phyloP scores from a whole-genome alignment of 495 filamentous ascomycete genomes.

The Podospora pseudoanserina region DNA sequence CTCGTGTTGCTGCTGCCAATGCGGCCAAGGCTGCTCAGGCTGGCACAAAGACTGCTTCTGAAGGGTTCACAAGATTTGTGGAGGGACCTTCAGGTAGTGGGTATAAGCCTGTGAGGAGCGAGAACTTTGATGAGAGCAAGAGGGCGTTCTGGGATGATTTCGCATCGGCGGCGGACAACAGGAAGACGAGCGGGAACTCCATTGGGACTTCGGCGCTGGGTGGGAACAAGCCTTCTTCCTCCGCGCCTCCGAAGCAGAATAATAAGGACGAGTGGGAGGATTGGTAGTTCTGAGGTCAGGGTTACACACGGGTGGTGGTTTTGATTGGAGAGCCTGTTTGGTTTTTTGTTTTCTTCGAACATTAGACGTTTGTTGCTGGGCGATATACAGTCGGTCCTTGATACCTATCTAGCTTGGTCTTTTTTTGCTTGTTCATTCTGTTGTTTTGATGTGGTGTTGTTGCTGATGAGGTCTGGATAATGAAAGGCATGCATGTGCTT shows the following conservation, averaged over 20 bases:
- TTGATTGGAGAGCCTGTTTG: background rate
- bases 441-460: background rate
- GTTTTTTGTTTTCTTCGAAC: background rate
- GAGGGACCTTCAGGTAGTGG: slow-evolving; percentile 49
- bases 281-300: slow-evolving; percentile 42
- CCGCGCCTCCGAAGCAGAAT: slow-evolving; percentile 30
- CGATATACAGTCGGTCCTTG: background rate
- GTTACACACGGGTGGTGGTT: background rate
- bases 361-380: background rate
- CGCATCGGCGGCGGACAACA: slow-evolving; percentile 49
- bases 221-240: slow-evolving; percentile 33
- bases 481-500: no score
- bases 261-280: slow-evolving; percentile 63
- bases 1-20: slow-evolving; percentile 63
- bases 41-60: slow-evolving; percentile 66
- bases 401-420: background rate
- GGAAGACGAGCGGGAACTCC: slow-evolving; percentile 40
- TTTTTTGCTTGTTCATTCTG: background rate
- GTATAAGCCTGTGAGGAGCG: slow-evolving; percentile 31
- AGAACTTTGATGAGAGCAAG: slow-evolving; percentile 55
- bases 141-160: slow-evolving; percentile 91
- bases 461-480: background rate
- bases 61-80: slow-evolving; percentile 77
- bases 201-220: slow-evolving; percentile 74
- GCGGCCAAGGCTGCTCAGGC: slow-evolving; percentile 58